Evolutionary conservation across 495 filamentous ascomycete species (phyloP), one percentile per base, ranked within the genome.

Genomic region (Astrothelium macrocarpum): DNA sequence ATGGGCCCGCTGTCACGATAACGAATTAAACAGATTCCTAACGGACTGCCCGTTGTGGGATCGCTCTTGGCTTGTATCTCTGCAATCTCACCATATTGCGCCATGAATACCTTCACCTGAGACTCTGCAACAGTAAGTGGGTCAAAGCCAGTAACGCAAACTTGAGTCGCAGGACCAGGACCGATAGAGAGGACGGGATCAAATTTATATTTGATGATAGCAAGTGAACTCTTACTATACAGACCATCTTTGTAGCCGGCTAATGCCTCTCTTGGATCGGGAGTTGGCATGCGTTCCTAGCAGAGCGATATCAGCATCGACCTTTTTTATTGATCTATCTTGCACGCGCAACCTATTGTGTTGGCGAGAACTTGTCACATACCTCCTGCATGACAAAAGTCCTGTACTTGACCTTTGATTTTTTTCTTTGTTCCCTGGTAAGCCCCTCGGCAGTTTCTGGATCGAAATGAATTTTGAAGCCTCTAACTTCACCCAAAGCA

Each of bases 141-240:
- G 74, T 97, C 92, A 71, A 97, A 95, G 2, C 92, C 91, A n/a
- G 84, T 90, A 23, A 96, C 89, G 12, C 96, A 86, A 53, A 99
- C 84, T 71, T 96, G 90, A 12, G 84, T 85, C 7, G 95, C 90
- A 28, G 95, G 94, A 3, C 90, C 91, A 42, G 90, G 90, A 0
- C 90, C 91, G 63, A 93, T 85, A 16, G 92, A 96, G 1, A 89
- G 88, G 65, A 82, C 79, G 1, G 84, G 75, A 71, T 96, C 92
- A 69, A 90, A 92, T 43, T 82, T 75, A 72, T 91, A 96, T 29
- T 56, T 56, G 49, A 56, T 29, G 16, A 5, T 29, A 9, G 25
- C 49, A 56, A 56, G 25, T 26, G 49, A 56, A 11, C 11, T 16
- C 20, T 56, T 56, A 5, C 49, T 26, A 56, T 56, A 29, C 49